Conservation (phyloP, 176 grass and related monocot species). For the Ampelocalamus luodianensis region DNA sequence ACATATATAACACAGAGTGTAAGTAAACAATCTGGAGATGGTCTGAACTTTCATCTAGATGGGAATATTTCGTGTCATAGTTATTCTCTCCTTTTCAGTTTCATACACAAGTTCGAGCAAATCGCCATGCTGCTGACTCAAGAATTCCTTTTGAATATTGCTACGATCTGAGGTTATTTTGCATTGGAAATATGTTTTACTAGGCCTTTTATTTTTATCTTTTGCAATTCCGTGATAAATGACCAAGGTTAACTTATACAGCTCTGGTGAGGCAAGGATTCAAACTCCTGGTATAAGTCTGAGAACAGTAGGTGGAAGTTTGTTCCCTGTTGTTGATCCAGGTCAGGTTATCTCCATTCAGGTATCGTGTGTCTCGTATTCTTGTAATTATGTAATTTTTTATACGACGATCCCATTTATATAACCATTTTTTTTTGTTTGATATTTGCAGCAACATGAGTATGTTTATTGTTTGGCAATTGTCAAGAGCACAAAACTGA, state of each 20-base stretch:
- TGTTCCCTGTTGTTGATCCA: conserved; percentile 70
- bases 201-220: background rate
- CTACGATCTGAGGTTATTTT: conserved; percentile 71
- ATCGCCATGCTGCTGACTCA: conserved; percentile 51
- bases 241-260: conserved; percentile 33
- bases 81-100: conserved; percentile 55
- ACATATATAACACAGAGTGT: conserved; percentile 70
- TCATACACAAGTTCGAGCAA: conserved; percentile 62
- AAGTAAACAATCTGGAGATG: conserved; percentile 40
- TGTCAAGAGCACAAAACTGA: conserved; percentile 64
- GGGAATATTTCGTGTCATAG: background rate
- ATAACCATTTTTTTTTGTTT: conserved; percentile 3
- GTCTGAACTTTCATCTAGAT: background rate
- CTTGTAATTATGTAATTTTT: background rate
- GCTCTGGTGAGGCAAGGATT: conserved; percentile 55
- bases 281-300: conserved; percentile 68
- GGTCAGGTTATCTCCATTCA: conserved; percentile 62
- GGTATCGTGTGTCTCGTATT: conserved; percentile 25
- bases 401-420: conserved; percentile 3
- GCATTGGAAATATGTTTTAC: background rate
- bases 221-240: background rate
- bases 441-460: conserved; percentile 60
- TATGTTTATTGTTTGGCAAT: conserved; percentile 80
- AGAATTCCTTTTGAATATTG: conserved; percentile 86
- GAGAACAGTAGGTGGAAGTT: conserved; percentile 57